Conservation (phyloP, 495 filamentous ascomycete genomes). For the Trichoderma parareesei region DNA sequence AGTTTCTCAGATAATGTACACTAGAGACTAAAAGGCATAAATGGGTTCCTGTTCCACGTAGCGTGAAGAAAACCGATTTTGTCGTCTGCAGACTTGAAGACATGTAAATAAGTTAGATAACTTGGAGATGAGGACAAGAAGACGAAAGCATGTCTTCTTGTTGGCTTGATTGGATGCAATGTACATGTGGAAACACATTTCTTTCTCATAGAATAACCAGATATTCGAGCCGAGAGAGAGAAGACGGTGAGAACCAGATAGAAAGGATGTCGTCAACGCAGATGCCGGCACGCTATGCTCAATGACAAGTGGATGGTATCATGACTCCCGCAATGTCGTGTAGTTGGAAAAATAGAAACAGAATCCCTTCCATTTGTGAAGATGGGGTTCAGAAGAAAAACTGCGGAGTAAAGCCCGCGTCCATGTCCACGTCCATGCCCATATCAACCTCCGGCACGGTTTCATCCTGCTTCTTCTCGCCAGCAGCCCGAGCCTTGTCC, state of each 20-base stretch:
- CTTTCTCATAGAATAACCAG: not conserved
- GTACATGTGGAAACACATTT: not conserved
- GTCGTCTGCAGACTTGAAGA: not conserved
- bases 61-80: too few relatives aligned
- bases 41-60: too few relatives aligned
- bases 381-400: too few relatives aligned
- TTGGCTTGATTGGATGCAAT: too few relatives aligned
- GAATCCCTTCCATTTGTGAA: too few relatives aligned
- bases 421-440: not conserved
- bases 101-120: not conserved
- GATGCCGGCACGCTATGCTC: not conserved
- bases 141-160: not conserved
- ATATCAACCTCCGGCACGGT: not conserved
- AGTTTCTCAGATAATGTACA: too few relatives aligned
- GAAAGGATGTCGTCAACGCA: not conserved
- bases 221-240: too few relatives aligned
- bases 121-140: not conserved
- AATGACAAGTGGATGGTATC: not conserved
- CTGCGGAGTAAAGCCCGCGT: too few relatives aligned
- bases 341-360: not conserved
- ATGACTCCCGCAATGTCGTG: too few relatives aligned
- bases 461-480: slow-evolving; percentile 7
- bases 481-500: slow-evolving; percentile 9
- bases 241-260: not conserved
- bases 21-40: too few relatives aligned